Percentiles rank a stretch among this genome's conserved stretches.
phyloP scores from a whole-genome alignment of 768 basidiomycete species.

The Sporobolomyces pararoseus region DNA sequence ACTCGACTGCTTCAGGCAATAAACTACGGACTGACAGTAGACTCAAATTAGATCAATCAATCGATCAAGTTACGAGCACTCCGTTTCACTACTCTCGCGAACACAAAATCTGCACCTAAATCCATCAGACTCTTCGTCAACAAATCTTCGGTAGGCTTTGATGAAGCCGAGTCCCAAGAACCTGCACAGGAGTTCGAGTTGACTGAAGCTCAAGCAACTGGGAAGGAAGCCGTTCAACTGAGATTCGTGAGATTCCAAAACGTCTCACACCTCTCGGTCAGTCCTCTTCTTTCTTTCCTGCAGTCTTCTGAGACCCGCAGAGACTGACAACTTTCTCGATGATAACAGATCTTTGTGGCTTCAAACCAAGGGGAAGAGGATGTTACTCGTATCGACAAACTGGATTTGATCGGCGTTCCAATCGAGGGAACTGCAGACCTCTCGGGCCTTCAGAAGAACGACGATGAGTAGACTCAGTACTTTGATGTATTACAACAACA shows the following conservation, averaged over 20 bases:
- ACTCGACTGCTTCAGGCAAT: background rate
- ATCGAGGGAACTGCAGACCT: constrained; percentile 31
- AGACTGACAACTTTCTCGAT: background rate
- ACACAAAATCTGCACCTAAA: constrained; percentile 57
- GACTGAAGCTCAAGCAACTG: constrained; percentile 53
- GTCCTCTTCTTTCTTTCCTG: constrained; percentile 39
- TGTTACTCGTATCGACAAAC: constrained; percentile 62
- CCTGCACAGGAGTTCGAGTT: constrained; percentile 62
- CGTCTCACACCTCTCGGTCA: constrained; percentile 64
- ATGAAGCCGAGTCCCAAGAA: constrained; percentile 56
- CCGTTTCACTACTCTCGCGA: constrained; percentile 53
- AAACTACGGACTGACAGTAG: background rate
- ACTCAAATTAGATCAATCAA: constrained; percentile 27
- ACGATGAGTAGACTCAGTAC: constrained; percentile 1
- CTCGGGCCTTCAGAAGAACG: background rate
- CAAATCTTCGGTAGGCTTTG: constrained; percentile 60
- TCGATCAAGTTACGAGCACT: constrained; percentile 62
- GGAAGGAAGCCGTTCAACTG: constrained; percentile 52
- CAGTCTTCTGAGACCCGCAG: background rate
- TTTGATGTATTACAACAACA: background rate
- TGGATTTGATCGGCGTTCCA: constrained; percentile 60
- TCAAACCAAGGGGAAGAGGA: constrained; percentile 65
- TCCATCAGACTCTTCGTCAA: constrained; percentile 64
- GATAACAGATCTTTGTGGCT: constrained; percentile 62
- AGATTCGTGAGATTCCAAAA: constrained; percentile 67